Evolutionary conservation across 2,329 filamentous ascomycete species (phyloP).

Genomic region (Pyrenochaeta sp.): DNA sequence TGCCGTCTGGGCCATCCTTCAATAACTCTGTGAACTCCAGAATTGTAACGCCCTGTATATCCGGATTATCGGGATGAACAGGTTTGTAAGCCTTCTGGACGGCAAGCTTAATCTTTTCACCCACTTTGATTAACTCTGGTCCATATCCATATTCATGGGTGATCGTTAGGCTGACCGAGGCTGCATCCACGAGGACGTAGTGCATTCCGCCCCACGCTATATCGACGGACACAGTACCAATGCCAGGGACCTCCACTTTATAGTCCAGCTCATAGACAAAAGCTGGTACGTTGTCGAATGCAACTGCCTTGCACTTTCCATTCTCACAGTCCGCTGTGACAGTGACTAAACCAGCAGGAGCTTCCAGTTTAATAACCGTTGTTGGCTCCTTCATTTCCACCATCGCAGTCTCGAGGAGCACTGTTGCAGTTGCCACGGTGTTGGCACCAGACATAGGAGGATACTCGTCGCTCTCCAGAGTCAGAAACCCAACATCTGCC

Average conservation of each 20-base stretch:
- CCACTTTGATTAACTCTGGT: conserved; percentile 52
- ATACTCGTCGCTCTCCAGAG: conserved; percentile 59
- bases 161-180: conserved; percentile 49
- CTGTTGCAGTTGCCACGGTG: conserved; percentile 55
- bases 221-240: conserved; percentile 54
- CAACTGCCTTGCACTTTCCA: conserved; percentile 56
- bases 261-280: conserved; percentile 55
- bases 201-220: conserved; percentile 60
- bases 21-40: conserved; percentile 52
- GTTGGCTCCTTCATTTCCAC: conserved; percentile 56
- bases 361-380: conserved; percentile 54
- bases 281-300: conserved; percentile 57
- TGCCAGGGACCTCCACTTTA: conserved; percentile 51
- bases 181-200: conserved; percentile 54
- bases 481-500: conserved; percentile 58
- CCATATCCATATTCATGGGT: conserved; percentile 42
- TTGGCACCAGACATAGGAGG: conserved; percentile 58
- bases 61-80: conserved; percentile 55
- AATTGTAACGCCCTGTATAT: conserved; percentile 53
- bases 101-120: conserved; percentile 54
- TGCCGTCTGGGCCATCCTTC: conserved; percentile 11
- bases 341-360: conserved; percentile 55
- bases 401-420: conserved; percentile 59
- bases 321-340: conserved; percentile 53
- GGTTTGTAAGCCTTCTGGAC: conserved; percentile 48